Evolutionary conservation across 345 rosid species (phyloP), one percentile per base, ranked within the genome.

Genomic region (Populus pruinosa): DNA sequence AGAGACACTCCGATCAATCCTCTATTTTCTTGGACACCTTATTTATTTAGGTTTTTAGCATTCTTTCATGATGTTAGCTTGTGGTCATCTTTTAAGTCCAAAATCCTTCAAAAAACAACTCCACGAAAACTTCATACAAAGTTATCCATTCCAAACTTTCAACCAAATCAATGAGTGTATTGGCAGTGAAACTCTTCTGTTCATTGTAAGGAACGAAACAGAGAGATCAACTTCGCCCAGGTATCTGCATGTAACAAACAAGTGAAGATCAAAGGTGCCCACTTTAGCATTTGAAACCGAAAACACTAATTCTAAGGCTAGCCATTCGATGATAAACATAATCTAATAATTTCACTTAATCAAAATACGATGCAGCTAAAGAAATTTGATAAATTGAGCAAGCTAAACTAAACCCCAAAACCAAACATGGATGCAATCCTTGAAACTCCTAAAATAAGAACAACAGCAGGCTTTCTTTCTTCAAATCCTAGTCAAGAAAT

Each of bases 401-500:
- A 56, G 3, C 63, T 9, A 56, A n/a, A 56, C 13, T 0, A 56
- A 33, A 33, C 36, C 36, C 36, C 36, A 33, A 33, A 33, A 33
- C 36, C 36, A 33, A 56, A 73, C 33, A 73, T 4, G 6, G 12
- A 39, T 64, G 65, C 21, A 62, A 11, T 75, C n/a, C 4, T 27
- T 16, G 65, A 29, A 33, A 35, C 38, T 56, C 29, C 13, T 8
- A 10, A 21, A 56, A n/a, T 56, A 56, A 56, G 9, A 16, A 17
- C 13, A 74, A 6, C 18, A 44, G 13, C 0, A 23, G 36, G 23
- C 23, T 73, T 62, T 39, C 41, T 25, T 17, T 73, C 38, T 27
- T 73, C 69, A 25, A 74, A 44, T 44, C 77, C 64, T 66, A 75
- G 66, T 39, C 38, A 73, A 67, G 23, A 73, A 16, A 36, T 38